phyloP scores from a whole-genome alignment of 768 basidiomycete genomes.

The Imleria badia region DNA sequence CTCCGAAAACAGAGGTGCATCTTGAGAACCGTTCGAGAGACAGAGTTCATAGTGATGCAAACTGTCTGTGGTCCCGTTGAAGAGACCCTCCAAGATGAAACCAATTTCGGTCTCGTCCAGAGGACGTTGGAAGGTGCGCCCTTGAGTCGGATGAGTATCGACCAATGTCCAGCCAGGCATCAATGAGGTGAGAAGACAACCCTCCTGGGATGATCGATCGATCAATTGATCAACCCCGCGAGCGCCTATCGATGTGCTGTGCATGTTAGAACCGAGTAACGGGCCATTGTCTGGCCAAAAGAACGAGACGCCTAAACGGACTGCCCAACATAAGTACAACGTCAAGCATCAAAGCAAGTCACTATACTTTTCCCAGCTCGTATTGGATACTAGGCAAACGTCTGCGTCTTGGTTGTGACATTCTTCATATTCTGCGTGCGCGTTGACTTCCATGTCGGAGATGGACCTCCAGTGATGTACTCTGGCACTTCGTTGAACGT shows the following conservation, averaged over 20 bases:
- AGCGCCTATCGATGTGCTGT: neutral
- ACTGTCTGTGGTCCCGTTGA: slow-evolving; percentile 46
- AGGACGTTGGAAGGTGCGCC: slow-evolving; percentile 31
- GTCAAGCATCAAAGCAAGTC: too few species aligned
- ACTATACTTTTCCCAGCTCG: too few species aligned
- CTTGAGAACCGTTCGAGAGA: slow-evolving; percentile 28
- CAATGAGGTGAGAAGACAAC: neutral
- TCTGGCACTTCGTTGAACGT: too few species aligned
- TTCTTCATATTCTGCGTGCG: too few species aligned
- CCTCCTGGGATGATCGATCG: neutral
- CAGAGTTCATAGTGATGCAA: slow-evolving; percentile 31
- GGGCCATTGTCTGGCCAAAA: too few species aligned
- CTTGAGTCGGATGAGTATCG: neutral
- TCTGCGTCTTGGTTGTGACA: too few species aligned
- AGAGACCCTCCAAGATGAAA: slow-evolving; percentile 43
- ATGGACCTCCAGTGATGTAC: too few species aligned
- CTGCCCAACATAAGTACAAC: too few species aligned
- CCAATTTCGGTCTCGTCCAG: slow-evolving; percentile 40
- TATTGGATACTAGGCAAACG: too few species aligned
- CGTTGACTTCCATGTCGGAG: too few species aligned
- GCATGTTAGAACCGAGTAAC: neutral
- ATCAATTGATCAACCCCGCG: too few species aligned
- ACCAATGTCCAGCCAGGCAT: slow-evolving; percentile 13
- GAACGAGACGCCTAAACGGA: too few species aligned
- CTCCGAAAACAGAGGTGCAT: slow-evolving; percentile 24